These are phyloP conservation scores for Irpex lacteus DNA, from an alignment of 1,284 basidiomycete species.

Conservation along the genomic window DNA sequence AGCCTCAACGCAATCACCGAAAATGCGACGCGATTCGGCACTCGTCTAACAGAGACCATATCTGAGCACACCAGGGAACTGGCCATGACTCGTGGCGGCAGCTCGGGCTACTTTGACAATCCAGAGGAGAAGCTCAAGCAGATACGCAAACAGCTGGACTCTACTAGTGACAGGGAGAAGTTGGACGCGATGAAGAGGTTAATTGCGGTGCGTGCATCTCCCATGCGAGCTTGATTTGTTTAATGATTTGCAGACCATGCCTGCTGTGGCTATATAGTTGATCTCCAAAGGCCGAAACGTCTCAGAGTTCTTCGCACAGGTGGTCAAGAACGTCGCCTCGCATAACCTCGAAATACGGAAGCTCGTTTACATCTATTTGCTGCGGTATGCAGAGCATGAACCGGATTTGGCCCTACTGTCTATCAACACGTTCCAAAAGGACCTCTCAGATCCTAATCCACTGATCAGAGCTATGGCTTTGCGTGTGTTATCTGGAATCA, in stretches of 20 bases:
- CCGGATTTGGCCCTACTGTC: constrained; percentile 95
- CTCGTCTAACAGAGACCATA: constrained; percentile 76
- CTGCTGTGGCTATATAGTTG: constrained; percentile 48
- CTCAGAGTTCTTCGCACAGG: constrained; percentile 89
- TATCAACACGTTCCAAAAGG: constrained; percentile 99
- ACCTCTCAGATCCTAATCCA: constrained; percentile 89
- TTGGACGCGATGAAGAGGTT: constrained; percentile 92
- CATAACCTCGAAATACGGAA: constrained; percentile 93
- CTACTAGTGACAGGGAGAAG: constrained; percentile 83
- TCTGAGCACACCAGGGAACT: constrained; percentile 78
- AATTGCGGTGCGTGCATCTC: constrained; percentile 66
- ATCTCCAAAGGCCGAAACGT: constrained; percentile 93
- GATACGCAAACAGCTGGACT: constrained; percentile 83
- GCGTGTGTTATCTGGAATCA: constrained; percentile 90
- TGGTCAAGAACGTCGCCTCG: constrained; percentile 92
- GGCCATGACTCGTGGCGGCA: constrained; percentile 49
- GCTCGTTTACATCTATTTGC: constrained; percentile 95
- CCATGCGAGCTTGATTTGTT: not conserved
- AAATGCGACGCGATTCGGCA: constrained; percentile 77
- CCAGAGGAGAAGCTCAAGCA: constrained; percentile 74
- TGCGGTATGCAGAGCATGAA: constrained; percentile 89
- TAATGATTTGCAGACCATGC: constrained; percentile 1
- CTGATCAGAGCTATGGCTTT: constrained; percentile 93
- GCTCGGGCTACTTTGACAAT: constrained; percentile 61
- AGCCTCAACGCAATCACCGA: constrained; percentile 71